Conservation (phyloP, 2,329 filamentous ascomycete species). For the Colletotrichum lini region DNA sequence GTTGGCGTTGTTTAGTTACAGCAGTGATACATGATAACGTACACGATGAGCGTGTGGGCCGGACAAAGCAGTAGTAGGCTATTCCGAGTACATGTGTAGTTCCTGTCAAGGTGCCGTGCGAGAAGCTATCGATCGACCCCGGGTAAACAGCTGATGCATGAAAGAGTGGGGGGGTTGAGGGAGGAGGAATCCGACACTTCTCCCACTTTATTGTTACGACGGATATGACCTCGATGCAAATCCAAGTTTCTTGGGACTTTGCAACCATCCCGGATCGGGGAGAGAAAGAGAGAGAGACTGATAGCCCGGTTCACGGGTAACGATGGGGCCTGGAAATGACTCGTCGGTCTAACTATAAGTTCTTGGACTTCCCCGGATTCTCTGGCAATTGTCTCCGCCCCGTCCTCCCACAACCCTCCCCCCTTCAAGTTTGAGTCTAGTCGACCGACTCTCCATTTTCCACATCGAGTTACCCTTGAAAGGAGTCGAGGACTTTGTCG, state of each 20-base stretch:
- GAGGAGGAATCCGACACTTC: no score
- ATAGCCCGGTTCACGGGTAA: background rate
- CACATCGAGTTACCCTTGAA: background rate
- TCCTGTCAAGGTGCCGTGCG: no score
- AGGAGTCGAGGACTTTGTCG: background rate
- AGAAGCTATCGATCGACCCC: no score
- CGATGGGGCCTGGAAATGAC: background rate
- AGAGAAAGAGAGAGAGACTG: background rate
- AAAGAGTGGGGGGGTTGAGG: no score
- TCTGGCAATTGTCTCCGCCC: conserved; percentile 4
- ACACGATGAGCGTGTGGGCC: no score
- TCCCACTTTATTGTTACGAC: background rate
- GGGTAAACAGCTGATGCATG: no score
- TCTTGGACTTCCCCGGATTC: conserved; percentile 23
- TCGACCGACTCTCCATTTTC: background rate
- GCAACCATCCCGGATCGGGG: conserved; percentile 9
- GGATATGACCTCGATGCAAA: conserved; percentile 16
- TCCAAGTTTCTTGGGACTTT: background rate
- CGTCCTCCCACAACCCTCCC: background rate
- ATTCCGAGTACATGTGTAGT: no score
- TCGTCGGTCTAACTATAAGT: conserved; percentile 21
- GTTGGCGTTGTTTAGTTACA: no score
- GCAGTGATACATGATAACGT: no score
- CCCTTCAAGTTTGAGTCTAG: no score
- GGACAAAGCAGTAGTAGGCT: no score